A percentile compares a stretch with the other conserved stretches of the same genome.
Conservation (phyloP, 169 alveolate species). For the Eimeria sp. region DNA sequence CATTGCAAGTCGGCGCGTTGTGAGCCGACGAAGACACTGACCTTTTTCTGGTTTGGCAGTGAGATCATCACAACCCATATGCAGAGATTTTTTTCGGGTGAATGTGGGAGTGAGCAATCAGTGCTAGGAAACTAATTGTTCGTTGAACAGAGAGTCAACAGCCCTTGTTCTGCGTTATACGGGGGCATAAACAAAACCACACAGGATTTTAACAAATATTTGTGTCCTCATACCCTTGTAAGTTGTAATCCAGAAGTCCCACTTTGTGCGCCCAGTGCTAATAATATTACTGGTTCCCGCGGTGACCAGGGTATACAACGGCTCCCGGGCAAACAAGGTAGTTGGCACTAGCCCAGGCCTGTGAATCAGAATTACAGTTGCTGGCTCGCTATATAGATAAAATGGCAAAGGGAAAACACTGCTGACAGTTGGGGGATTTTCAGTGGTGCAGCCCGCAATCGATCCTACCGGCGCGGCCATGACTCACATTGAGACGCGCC, state of each 20-base stretch:
- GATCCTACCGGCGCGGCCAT: not conserved
- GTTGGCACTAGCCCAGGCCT: not conserved
- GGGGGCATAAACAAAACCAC: not conserved
- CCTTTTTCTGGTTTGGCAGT: not conserved
- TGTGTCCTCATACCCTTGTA: not conserved
- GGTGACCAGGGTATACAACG: not conserved
- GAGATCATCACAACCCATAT: not conserved
- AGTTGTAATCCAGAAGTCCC: not conserved
- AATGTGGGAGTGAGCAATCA: not conserved
- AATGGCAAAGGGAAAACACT: not conserved
- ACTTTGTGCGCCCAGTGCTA: not conserved
- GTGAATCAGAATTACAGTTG: not conserved
- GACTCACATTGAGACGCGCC: slow-evolving; percentile 29
- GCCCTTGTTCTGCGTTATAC: not conserved
- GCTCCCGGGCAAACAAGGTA: not conserved
- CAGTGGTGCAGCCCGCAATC: not conserved
- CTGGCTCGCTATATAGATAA: not conserved
- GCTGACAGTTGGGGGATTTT: not conserved
- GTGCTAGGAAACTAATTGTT: not conserved
- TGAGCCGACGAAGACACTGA: not conserved
- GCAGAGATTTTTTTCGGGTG: not conserved
- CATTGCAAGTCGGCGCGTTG: not conserved
- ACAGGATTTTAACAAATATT: not conserved
- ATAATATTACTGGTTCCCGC: not conserved
- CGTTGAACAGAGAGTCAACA: not conserved